Evolutionary conservation across 768 basidiomycete species (phyloP).

Genomic region (Russula compacta): DNA sequence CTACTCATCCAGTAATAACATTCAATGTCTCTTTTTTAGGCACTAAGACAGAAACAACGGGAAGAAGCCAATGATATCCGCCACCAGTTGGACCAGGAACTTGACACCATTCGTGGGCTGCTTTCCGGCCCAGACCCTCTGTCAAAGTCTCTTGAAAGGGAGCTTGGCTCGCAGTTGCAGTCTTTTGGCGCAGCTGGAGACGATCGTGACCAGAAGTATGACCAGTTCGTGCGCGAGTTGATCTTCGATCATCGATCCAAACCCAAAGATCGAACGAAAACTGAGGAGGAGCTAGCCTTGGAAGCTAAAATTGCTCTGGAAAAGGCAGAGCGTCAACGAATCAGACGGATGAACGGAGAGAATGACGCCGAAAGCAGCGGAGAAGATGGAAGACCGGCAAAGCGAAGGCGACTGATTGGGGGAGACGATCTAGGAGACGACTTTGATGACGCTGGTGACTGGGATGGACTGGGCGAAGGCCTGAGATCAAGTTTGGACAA

Average conservation of each 20-base stretch:
- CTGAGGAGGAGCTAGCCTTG: slow-evolving; percentile 85
- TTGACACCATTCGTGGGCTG: slow-evolving; percentile 68
- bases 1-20: background rate
- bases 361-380: slow-evolving; percentile 56
- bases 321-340: slow-evolving; percentile 70
- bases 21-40: slow-evolving; percentile 34
- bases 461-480: slow-evolving; percentile 28
- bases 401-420: slow-evolving; percentile 48
- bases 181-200: slow-evolving; percentile 5
- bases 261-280: slow-evolving; percentile 92
- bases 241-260: slow-evolving; percentile 91
- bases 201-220: slow-evolving; percentile 63
- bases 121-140: slow-evolving; percentile 50
- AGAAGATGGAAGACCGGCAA: slow-evolving; percentile 41
- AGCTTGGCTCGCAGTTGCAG: background rate
- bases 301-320: slow-evolving; percentile 84
- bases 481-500: slow-evolving; percentile 22
- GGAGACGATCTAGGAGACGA: slow-evolving; percentile 93
- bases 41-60: slow-evolving; percentile 79
- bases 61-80: slow-evolving; percentile 81
- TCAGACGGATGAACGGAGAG: slow-evolving; percentile 79
- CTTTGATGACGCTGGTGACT: slow-evolving; percentile 34
- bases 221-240: slow-evolving; percentile 84
- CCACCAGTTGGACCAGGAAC: slow-evolving; percentile 81
- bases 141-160: slow-evolving; percentile 23